Conservation (phyloP, 148 eudicot species). For the Rhododendron vialii region DNA sequence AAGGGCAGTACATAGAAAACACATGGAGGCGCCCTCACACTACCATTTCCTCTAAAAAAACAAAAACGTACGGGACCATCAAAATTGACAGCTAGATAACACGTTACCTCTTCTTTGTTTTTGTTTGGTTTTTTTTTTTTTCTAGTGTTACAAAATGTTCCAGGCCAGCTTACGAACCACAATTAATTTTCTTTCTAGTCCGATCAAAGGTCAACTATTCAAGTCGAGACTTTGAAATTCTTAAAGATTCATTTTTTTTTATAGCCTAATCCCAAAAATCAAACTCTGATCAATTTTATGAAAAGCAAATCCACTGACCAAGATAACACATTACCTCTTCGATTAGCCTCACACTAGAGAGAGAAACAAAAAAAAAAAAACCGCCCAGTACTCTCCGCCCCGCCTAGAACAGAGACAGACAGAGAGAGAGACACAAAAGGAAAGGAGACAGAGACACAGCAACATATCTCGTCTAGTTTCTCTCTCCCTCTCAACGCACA, state of each 20-base stretch:
- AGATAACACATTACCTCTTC: too few species aligned
- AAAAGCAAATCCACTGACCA: neutral
- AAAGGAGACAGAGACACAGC: neutral
- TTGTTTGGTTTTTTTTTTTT: too few species aligned
- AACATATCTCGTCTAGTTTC: neutral
- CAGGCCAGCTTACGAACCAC: too few species aligned
- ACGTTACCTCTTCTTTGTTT: neutral
- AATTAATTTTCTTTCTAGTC: accelerated
- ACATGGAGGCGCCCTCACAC: neutral
- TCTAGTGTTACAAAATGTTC: too few species aligned
- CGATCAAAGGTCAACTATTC: neutral
- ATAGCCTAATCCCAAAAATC: accelerated
- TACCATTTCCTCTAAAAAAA: neutral
- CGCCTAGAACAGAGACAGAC: neutral
- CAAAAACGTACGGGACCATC: neutral
- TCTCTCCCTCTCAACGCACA: neutral
- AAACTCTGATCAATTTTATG: too few species aligned
- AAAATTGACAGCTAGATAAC: conserved; percentile 2
- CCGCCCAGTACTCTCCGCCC: neutral
- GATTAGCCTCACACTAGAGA: neutral
- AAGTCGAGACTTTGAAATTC: neutral
- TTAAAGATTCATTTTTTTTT: too few species aligned
- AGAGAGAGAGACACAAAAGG: neutral
- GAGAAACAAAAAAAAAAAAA: neutral
- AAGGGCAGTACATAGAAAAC: neutral